These are phyloP conservation scores for Chaetomiaceae sp. DNA, from an alignment of 2,329 filamentous ascomycete species.

Conservation along the genomic window DNA sequence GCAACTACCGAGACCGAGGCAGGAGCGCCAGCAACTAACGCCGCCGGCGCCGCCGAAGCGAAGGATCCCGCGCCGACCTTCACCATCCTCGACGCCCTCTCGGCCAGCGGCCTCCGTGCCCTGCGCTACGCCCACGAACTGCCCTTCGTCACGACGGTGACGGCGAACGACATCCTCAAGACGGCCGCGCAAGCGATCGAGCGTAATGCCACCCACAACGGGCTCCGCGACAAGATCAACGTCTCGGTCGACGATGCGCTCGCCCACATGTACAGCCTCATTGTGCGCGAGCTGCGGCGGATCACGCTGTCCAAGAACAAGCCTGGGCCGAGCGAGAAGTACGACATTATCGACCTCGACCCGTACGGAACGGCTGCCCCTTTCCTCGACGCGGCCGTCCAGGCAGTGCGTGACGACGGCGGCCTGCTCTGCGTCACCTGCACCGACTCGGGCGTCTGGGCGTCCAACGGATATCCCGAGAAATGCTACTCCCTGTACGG, in stretches of 20 bases:
- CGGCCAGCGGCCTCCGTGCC: constrained; percentile 86
- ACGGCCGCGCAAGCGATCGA: constrained; percentile 76
- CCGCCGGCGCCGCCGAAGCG: constrained; percentile 11
- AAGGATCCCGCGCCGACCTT: constrained; percentile 46
- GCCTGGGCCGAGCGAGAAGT: constrained; percentile 48
- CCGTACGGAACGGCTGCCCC: constrained; percentile 91
- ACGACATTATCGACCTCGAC: constrained; percentile 94
- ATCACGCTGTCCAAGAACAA: constrained; percentile 33
- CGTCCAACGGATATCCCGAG: constrained; percentile 88
- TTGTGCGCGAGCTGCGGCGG: constrained; percentile 50
- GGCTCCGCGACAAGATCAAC: constrained; percentile 63
- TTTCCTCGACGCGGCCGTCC: constrained; percentile 87
- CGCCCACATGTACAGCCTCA: constrained; percentile 79
- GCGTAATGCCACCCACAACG: constrained; percentile 80
- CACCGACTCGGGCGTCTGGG: constrained; percentile 93
- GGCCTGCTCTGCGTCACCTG: constrained; percentile 93
- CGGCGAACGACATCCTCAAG: constrained; percentile 82
- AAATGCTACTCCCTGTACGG: constrained; percentile 95
- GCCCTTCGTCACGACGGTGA: constrained; percentile 74
- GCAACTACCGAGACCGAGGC: constrained; percentile 13
- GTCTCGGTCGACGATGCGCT: constrained; percentile 78
- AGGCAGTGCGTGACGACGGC: constrained; percentile 76
- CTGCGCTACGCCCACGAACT: constrained; percentile 89
- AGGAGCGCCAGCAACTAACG: constrained; percentile 5
- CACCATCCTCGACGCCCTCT: constrained; percentile 90